Base-by-base conservation (phyloP, 441 rosid species). In the Croton laevigatus region DNA sequence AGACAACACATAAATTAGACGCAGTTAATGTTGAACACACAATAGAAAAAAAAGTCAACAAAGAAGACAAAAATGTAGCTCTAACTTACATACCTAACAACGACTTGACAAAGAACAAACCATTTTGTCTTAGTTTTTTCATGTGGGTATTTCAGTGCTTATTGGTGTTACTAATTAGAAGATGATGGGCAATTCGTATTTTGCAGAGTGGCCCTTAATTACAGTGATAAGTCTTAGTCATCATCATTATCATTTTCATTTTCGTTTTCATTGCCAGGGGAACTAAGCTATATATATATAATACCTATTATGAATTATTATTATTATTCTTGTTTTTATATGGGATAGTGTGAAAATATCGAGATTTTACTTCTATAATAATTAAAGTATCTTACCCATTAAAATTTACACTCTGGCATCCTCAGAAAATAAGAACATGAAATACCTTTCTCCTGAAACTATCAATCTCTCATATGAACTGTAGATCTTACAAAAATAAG, bases 211-310 rank as follows among this genome's bases (percentile, higher is more conserved):
- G 70, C 55, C 69, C 65, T 27, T 72, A 46, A 20, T 8, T 46
- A 36, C 22, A 73, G 53, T 42, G 71, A 66, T 54, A 20, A 49
- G 67, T 66, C 62, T 38, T 37, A 59, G 60, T 51, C 60, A 59
- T 10, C 44, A 16, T 71, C 57, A 63, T 42, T 53, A 4, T 20
- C 32, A 27, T n/a, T n/a, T n/a, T n/a, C n/a, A n/a, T n/a, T n/a
- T n/a, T n/a, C n/a, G n/a, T n/a, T n/a, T n/a, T n/a, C n/a, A n/a
- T n/a, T 62, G 16, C 54, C n/a, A 3, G 27, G 23, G 63, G 49
- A 55, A 51, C 62, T 54, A 5, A 40, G 5, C 4, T 16, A n/a
- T 54, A 62, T 48, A 48, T 12, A 45, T 4, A 49, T 5, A 49
- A 49, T 16, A 60, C 0, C 9, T 34, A 36, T 11, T 27, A 27